phyloP scores from a whole-genome alignment of 441 rosid species.

The Pelargonium australe region DNA sequence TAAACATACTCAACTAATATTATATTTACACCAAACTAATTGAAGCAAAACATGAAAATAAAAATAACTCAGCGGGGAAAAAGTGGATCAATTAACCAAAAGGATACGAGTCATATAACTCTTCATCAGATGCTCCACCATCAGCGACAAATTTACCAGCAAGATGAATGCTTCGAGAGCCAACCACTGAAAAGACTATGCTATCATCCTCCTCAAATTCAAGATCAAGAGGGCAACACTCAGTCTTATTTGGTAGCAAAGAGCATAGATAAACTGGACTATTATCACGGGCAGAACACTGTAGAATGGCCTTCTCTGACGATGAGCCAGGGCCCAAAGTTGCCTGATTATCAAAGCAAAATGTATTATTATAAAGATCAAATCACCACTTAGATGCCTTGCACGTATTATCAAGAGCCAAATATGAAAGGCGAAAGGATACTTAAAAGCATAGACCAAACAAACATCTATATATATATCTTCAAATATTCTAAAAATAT shows the following conservation, averaged over 20 bases:
- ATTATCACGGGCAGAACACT: slow-evolving; percentile 59
- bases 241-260: slow-evolving; percentile 57
- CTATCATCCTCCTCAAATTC: slow-evolving; percentile 55
- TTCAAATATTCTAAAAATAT: not conserved
- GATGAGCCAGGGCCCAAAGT: slow-evolving; percentile 74
- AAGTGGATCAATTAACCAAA: slow-evolving; percentile 14
- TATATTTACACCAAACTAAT: not conserved
- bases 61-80: not conserved
- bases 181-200: slow-evolving; percentile 66
- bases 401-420: too few species aligned
- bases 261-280: slow-evolving; percentile 65
- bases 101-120: slow-evolving; percentile 78
- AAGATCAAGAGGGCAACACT: slow-evolving; percentile 70
- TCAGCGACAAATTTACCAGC: slow-evolving; percentile 64
- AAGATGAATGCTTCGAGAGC: slow-evolving; percentile 70
- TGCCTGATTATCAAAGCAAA: slow-evolving; percentile 43
- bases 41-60: not conserved
- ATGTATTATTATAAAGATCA: not conserved
- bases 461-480: not conserved
- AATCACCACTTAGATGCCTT: too few species aligned
- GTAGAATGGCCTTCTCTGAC: slow-evolving; percentile 54
- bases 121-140: slow-evolving; percentile 41
- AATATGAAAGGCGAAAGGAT: too few species aligned
- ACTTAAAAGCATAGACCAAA: not conserved
- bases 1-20: not conserved